Percentiles rank a stretch among this genome's conserved stretches.
Evolutionary conservation across 2,329 filamentous ascomycete species (phyloP).

Genomic region (Clarireedia monteithiana): DNA sequence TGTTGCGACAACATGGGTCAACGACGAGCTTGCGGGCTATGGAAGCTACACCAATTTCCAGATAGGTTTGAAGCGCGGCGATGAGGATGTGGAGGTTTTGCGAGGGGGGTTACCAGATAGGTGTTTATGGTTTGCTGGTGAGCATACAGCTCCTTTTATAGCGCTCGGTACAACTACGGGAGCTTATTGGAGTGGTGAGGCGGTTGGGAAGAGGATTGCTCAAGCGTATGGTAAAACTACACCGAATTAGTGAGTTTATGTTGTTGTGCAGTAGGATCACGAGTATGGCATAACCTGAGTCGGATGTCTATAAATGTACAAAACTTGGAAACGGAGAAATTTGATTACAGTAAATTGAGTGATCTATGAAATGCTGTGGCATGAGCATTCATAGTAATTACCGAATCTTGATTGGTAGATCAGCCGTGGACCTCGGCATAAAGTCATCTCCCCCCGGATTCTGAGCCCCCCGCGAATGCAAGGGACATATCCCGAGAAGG

Average conservation of each 20-base stretch:
- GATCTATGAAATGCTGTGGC: too few relatives aligned
- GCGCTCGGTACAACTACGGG: constrained; percentile 83
- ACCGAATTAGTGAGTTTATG: too few relatives aligned
- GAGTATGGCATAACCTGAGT: too few relatives aligned
- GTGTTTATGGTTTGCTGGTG: constrained; percentile 57
- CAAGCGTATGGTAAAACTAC: constrained; percentile 39
- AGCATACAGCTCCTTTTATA: constrained; percentile 81
- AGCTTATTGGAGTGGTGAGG: constrained; percentile 77
- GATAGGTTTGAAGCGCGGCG: constrained; percentile 46
- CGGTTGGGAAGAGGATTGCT: constrained; percentile 58
- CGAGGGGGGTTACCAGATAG: constrained; percentile 24
- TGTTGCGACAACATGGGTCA: constrained; percentile 57
- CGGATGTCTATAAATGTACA: too few relatives aligned
- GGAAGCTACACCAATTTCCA: constrained; percentile 66
- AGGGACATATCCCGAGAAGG: not conserved
- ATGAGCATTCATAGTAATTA: not conserved
- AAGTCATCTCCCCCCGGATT: not conserved
- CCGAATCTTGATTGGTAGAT: not conserved
- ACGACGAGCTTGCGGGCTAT: constrained; percentile 57
- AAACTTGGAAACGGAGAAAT: too few relatives aligned
- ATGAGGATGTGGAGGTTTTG: constrained; percentile 49
- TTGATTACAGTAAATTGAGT: too few relatives aligned
- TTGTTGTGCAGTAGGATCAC: too few relatives aligned
- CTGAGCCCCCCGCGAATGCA: not conserved
- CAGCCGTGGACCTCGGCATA: not conserved